Conservation (phyloP, 73 alveolate species). For the Tetrahymena malaccensis region DNA sequence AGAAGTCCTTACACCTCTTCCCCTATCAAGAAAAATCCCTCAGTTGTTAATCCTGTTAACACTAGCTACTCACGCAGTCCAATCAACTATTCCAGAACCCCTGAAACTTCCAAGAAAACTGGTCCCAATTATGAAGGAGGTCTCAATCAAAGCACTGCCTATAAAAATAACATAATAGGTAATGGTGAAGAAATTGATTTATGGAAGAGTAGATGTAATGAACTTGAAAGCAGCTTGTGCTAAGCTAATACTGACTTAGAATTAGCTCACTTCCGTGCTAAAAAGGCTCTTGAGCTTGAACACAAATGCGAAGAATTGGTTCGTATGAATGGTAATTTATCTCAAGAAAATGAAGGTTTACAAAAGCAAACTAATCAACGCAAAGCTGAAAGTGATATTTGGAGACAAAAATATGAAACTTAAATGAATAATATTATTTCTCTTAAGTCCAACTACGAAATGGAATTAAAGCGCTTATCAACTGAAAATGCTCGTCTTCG, state of each 20-base stretch:
- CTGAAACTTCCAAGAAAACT: not conserved
- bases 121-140: not conserved
- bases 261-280: not conserved
- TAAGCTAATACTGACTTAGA: not conserved
- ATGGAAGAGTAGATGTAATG: not conserved
- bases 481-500: not conserved
- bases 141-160: not conserved
- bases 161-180: not conserved
- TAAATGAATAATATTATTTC: not conserved
- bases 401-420: not conserved
- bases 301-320: not conserved
- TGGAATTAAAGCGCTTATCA: not conserved
- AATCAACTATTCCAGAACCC: not conserved
- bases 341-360: not conserved
- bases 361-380: not conserved
- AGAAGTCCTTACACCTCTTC: not conserved
- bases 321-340: not conserved
- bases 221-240: not conserved
- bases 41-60: not conserved
- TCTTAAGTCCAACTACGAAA: not conserved
- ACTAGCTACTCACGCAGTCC: not conserved
- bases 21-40: not conserved
- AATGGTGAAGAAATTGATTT: not conserved
- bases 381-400: not conserved
- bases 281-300: not conserved